phyloP scores from a whole-genome alignment of 805 yeast genomes.

The Candida nanaspora region DNA sequence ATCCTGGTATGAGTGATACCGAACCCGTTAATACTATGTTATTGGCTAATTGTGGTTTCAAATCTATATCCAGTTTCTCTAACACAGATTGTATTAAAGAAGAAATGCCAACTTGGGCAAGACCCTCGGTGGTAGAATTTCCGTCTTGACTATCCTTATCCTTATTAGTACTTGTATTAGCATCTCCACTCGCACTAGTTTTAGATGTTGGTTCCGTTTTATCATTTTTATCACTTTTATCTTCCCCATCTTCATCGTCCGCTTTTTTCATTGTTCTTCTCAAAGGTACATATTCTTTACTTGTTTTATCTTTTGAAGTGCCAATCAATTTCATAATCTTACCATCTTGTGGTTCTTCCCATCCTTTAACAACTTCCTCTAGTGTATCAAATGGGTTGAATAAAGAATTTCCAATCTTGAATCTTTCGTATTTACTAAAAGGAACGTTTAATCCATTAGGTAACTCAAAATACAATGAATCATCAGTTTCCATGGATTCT shows the following conservation, averaged over 20 bases:
- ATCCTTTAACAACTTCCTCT: slow-evolving; percentile 24
- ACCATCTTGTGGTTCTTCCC: slow-evolving; percentile 42
- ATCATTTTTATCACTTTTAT: slow-evolving; percentile 22
- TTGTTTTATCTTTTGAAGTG: slow-evolving; percentile 22
- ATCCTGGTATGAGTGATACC: slow-evolving; percentile 70
- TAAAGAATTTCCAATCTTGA: slow-evolving; percentile 60
- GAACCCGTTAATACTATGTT: slow-evolving; percentile 87
- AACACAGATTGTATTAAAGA: slow-evolving; percentile 51
- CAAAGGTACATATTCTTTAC: slow-evolving; percentile 67
- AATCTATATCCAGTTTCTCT: slow-evolving; percentile 66
- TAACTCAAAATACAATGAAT: slow-evolving; percentile 54
- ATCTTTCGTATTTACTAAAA: slow-evolving; percentile 50
- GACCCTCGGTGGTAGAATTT: too few species aligned
- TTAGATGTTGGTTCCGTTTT: slow-evolving; percentile 8
- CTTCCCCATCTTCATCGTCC: slow-evolving; percentile 14
- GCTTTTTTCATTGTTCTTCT: slow-evolving; percentile 45
- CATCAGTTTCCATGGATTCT: slow-evolving; percentile 16
- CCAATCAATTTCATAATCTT: slow-evolving; percentile 31
- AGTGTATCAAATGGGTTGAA: slow-evolving; percentile 47
- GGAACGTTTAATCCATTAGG: slow-evolving; percentile 69
- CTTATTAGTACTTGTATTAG: not conserved
- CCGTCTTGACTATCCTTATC: too few species aligned
- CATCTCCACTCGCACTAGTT: slow-evolving; percentile 1
- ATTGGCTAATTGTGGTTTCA: slow-evolving; percentile 80
- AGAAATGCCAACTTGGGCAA: slow-evolving; percentile 39